Evolutionary conservation across 1,284 basidiomycete genomes (phyloP).

Genomic region (Filobasidium uniguttulatum): DNA sequence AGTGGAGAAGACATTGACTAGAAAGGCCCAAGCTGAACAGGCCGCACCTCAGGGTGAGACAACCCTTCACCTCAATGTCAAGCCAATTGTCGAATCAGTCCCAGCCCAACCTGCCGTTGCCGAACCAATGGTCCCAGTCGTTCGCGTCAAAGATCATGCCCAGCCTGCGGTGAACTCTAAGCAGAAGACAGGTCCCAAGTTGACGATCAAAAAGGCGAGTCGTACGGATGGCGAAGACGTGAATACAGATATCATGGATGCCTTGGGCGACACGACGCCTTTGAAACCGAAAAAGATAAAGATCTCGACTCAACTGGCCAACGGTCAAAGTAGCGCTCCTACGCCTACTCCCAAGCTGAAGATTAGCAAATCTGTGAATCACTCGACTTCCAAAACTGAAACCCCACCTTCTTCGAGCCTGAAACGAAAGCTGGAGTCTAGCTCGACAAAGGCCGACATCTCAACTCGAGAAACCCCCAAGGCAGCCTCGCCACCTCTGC

Average conservation of each 20-base stretch:
- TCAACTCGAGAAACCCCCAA: neutral
- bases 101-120: neutral
- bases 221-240: neutral
- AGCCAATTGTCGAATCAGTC: neutral
- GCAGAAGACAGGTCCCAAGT: neutral
- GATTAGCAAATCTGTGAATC: neutral
- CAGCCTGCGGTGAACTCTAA: neutral
- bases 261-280: neutral
- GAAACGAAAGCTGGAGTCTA: neutral
- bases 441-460: neutral
- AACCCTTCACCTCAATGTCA: neutral
- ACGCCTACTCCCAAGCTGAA: neutral
- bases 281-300: neutral
- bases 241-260: neutral
- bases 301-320: too few species aligned
- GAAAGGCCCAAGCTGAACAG: neutral
- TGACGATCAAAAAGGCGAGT: too few species aligned
- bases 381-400: neutral
- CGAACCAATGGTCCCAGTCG: neutral
- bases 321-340: neutral
- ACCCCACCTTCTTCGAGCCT: neutral
- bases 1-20: neutral
- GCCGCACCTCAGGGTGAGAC: neutral
- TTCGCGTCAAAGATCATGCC: neutral
- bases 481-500: neutral